Evolutionary conservation across 2,329 filamentous ascomycete genomes (phyloP).

Genomic region (Sporothrix curviconia): DNA sequence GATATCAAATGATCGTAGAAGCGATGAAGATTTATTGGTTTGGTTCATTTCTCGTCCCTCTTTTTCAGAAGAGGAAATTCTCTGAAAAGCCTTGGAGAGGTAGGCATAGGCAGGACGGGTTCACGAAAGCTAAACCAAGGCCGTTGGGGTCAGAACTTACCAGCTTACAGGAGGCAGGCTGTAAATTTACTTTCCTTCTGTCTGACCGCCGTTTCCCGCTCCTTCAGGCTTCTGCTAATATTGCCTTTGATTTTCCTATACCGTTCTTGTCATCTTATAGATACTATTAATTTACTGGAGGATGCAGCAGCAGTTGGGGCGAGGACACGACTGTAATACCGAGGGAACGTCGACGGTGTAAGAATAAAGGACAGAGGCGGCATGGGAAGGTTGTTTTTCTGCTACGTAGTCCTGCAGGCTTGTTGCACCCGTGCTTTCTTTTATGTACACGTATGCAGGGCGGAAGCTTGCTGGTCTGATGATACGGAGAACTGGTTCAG

Average conservation of each 20-base stretch:
- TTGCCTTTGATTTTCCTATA: background rate
- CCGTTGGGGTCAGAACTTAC: conserved; percentile 1
- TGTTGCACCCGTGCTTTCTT: background rate
- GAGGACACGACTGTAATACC: background rate
- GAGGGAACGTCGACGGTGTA: background rate
- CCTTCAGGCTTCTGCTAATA: too few relatives aligned
- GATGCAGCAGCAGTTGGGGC: background rate
- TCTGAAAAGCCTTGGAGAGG: background rate
- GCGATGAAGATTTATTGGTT: too few relatives aligned
- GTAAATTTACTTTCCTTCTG: too few relatives aligned
- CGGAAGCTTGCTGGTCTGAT: background rate
- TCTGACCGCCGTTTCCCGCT: background rate
- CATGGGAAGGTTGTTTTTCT: too few relatives aligned
- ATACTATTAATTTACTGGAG: background rate
- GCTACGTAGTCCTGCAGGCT: too few relatives aligned
- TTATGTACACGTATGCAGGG: too few relatives aligned
- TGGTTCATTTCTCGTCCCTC: too few relatives aligned
- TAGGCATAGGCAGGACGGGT: background rate
- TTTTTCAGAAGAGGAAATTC: background rate
- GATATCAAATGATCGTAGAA: too few relatives aligned
- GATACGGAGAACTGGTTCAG: background rate
- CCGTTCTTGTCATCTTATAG: background rate
- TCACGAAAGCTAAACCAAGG: too few relatives aligned
- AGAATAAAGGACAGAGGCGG: too few relatives aligned
- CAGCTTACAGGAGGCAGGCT: background rate